Percentiles rank a stretch among this genome's conserved stretches.
phyloP scores from a whole-genome alignment of 129 eudicot species.

The Rutidosis leptorrhynchoides region DNA sequence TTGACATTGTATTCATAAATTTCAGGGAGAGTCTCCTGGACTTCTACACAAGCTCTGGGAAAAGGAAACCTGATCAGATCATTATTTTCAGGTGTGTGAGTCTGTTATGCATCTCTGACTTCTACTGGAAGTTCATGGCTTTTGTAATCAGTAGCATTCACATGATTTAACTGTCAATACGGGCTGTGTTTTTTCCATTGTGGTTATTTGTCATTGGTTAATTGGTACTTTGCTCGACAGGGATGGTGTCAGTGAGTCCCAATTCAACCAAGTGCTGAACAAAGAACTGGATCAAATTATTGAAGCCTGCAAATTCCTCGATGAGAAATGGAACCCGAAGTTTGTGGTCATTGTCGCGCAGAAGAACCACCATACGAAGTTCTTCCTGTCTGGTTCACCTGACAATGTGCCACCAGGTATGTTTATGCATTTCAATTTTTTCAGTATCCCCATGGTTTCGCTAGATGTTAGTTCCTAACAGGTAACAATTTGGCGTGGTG shows the following conservation, averaged over 20 bases:
- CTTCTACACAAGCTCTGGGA: slow-evolving; percentile 64
- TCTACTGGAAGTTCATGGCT: no score
- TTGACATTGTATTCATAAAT: no score
- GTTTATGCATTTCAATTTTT: background rate
- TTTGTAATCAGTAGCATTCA: no score
- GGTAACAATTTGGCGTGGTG: background rate
- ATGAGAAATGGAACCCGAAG: slow-evolving; percentile 73
- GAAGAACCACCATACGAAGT: slow-evolving; percentile 84
- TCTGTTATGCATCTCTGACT: no score
- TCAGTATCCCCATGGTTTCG: background rate
- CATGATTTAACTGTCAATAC: no score
- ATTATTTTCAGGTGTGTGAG: slow-evolving; percentile 71
- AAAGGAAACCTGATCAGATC: slow-evolving; percentile 74
- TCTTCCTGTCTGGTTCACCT: slow-evolving; percentile 55
- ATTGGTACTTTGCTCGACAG: no score
- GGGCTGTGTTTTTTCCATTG: background rate
- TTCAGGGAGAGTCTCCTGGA: slow-evolving; percentile 69
- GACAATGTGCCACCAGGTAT: slow-evolving; percentile 92
- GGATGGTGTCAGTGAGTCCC: slow-evolving; percentile 88
- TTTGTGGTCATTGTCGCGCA: slow-evolving; percentile 70
- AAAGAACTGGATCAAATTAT: slow-evolving; percentile 78
- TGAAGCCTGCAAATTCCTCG: slow-evolving; percentile 67
- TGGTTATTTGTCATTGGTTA: no score
- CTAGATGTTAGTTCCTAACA: no score
- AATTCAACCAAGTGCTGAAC: slow-evolving; percentile 75